Conservation (phyloP, 2,329 filamentous ascomycete species). For the Epichloe typhina region DNA sequence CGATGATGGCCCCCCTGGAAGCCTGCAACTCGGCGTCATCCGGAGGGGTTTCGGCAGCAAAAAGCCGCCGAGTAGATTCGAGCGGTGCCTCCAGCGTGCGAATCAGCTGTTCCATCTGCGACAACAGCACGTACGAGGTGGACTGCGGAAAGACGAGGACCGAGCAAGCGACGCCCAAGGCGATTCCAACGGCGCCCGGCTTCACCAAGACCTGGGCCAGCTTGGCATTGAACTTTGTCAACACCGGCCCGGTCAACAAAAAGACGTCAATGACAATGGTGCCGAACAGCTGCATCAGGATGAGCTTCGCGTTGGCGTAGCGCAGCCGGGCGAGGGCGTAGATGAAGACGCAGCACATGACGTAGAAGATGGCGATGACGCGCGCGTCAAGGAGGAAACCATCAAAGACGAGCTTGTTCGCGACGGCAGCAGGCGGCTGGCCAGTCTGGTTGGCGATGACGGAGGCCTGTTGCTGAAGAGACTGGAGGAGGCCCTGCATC, state of each 20-base stretch:
- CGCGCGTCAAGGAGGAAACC: slow-evolving; percentile 35
- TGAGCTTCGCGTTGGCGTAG: slow-evolving; percentile 30
- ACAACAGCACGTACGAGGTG: slow-evolving; percentile 30
- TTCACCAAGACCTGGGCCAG: slow-evolving; percentile 27
- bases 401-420: slow-evolving; percentile 25
- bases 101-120: slow-evolving; percentile 18
- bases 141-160: slow-evolving; percentile 36
- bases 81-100: slow-evolving; percentile 20
- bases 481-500: slow-evolving; percentile 19
- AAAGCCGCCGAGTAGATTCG: slow-evolving; percentile 14
- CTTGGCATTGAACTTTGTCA: slow-evolving; percentile 26
- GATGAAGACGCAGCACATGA: slow-evolving; percentile 29
- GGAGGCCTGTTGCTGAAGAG: slow-evolving; percentile 24
- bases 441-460: slow-evolving; percentile 17
- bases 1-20: slow-evolving; percentile 17
- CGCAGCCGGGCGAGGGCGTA: slow-evolving; percentile 30
- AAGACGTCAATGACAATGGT: slow-evolving; percentile 34
- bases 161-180: slow-evolving; percentile 28
- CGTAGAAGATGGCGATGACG: slow-evolving; percentile 24
- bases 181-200: slow-evolving; percentile 32
- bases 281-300: slow-evolving; percentile 30
- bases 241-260: slow-evolving; percentile 27
- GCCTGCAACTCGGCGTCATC: slow-evolving; percentile 17
- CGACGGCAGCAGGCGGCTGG: slow-evolving; percentile 13
- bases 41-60: slow-evolving; percentile 10